Conservation (phyloP, 495 filamentous ascomycete genomes). For the Lepidopterella palustris region DNA sequence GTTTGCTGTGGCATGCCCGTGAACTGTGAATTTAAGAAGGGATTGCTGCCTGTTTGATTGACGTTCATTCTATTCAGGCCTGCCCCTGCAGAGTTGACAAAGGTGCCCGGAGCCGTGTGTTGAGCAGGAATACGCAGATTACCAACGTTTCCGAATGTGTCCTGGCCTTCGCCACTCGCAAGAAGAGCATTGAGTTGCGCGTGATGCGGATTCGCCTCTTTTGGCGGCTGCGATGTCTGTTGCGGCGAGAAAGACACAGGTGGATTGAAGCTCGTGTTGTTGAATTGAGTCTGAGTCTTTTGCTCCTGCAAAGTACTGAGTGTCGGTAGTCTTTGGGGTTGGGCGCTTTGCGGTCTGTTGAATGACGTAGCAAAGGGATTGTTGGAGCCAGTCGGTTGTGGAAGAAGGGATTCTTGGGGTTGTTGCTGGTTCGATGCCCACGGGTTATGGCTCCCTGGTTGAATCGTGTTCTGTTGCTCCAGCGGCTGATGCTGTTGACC, state of each 20-base stretch:
- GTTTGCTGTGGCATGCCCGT: conserved; percentile 65
- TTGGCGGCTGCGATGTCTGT: conserved; percentile 36
- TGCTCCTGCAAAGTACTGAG: conserved; percentile 55
- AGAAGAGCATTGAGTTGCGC: conserved; percentile 88
- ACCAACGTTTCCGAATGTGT: conserved; percentile 95
- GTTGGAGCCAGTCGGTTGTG: conserved; percentile 82
- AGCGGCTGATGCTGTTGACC: conserved; percentile 45
- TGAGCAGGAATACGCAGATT: conserved; percentile 92
- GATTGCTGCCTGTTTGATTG: conserved; percentile 77
- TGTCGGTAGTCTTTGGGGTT: conserved; percentile 34
- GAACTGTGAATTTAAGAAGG: conserved; percentile 74
- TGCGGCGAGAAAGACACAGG: conserved; percentile 33
- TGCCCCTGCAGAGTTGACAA: conserved; percentile 88
- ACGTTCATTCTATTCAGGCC: conserved; percentile 62
- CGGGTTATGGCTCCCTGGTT: conserved; percentile 82
- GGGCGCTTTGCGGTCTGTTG: conserved; percentile 41
- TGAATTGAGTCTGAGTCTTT: conserved; percentile 37
- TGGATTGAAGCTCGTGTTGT: conserved; percentile 37
- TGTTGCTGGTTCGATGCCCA: conserved; percentile 49
- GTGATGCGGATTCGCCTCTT: conserved; percentile 66
- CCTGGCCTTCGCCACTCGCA: conserved; percentile 78
- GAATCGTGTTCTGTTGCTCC: conserved; percentile 52
- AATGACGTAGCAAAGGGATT: conserved; percentile 76
- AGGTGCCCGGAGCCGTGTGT: conserved; percentile 93
- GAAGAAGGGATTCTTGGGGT: conserved; percentile 47